Conservation (phyloP, 2,329 filamentous ascomycete species). For the Microdochium trichocladiopsis region DNA sequence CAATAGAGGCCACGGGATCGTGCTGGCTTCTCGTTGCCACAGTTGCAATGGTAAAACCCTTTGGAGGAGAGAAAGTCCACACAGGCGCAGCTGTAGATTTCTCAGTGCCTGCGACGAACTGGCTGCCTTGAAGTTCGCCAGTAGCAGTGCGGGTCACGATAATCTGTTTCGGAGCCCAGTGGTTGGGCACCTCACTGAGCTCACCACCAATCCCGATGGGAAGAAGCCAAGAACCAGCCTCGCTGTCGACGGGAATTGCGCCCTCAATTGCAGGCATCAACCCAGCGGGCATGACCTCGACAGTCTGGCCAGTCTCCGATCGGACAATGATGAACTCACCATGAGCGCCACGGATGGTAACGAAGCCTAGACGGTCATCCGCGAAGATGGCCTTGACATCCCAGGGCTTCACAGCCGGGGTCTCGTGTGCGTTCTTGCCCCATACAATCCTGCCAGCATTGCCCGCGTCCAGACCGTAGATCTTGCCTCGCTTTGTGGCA, state of each 20-base stretch:
- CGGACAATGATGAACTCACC: constrained; percentile 56
- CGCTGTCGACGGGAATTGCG: constrained; percentile 45
- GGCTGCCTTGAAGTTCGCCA: constrained; percentile 47
- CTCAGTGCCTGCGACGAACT: constrained; percentile 30
- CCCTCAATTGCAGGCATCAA: constrained; percentile 31
- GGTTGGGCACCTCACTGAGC: constrained; percentile 35
- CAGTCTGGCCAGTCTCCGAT: constrained; percentile 41
- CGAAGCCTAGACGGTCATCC: constrained; percentile 46
- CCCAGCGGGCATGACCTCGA: constrained; percentile 34
- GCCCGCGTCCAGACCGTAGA: constrained; percentile 74
- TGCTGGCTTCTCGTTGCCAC: constrained; percentile 64
- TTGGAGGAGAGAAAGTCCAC: constrained; percentile 68
- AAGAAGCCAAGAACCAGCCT: constrained; percentile 45
- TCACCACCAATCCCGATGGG: constrained; percentile 44
- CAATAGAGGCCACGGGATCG: constrained; percentile 90
- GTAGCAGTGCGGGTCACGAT: constrained; percentile 44
- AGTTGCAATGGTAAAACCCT: constrained; percentile 60
- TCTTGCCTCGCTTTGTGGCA: constrained; percentile 69
- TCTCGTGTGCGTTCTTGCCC: constrained; percentile 58
- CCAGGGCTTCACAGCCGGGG: constrained; percentile 49
- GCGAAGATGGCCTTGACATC: constrained; percentile 61
- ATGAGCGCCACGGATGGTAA: constrained; percentile 51
- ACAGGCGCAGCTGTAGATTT: constrained; percentile 37
- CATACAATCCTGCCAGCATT: constrained; percentile 69
- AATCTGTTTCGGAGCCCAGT: constrained; percentile 41